Evolutionary conservation across 2,329 filamentous ascomycete species (phyloP).

Genomic region (Alternaria conjuncta): DNA sequence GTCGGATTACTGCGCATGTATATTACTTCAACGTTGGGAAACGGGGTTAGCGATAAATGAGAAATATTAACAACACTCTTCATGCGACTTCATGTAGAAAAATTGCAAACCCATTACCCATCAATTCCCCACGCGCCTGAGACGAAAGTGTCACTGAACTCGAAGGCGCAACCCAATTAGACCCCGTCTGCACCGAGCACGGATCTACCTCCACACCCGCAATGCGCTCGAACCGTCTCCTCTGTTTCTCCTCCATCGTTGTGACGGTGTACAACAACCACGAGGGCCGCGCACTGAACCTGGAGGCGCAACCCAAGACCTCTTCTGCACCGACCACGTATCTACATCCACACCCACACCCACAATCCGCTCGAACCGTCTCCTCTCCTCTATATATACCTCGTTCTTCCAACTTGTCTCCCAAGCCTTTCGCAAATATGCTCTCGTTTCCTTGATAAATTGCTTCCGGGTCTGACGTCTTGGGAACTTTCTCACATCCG

Average conservation of each 20-base stretch:
- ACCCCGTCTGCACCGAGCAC: no score
- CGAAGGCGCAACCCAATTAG: no score
- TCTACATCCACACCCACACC: background rate
- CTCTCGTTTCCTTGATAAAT: background rate
- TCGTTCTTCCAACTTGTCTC: background rate
- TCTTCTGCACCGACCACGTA: background rate
- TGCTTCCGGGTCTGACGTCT: background rate
- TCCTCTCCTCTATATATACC: background rate
- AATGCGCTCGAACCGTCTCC: background rate
- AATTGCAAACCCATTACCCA: background rate
- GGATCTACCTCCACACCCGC: background rate
- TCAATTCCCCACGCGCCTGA: background rate
- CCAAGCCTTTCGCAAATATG: background rate
- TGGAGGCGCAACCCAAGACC: background rate
- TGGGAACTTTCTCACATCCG: background rate
- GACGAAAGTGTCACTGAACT: background rate
- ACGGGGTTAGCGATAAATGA: background rate
- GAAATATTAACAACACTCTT: background rate
- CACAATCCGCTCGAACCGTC: background rate
- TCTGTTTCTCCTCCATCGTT: background rate
- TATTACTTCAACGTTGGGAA: background rate
- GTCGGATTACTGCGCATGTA: background rate
- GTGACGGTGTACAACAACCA: background rate
- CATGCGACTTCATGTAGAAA: rapidly evolving
- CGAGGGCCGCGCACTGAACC: background rate